These are phyloP conservation scores for Triticum monococcum DNA, from an alignment of 176 grass and related monocot genomes.

Conservation along the genomic window DNA sequence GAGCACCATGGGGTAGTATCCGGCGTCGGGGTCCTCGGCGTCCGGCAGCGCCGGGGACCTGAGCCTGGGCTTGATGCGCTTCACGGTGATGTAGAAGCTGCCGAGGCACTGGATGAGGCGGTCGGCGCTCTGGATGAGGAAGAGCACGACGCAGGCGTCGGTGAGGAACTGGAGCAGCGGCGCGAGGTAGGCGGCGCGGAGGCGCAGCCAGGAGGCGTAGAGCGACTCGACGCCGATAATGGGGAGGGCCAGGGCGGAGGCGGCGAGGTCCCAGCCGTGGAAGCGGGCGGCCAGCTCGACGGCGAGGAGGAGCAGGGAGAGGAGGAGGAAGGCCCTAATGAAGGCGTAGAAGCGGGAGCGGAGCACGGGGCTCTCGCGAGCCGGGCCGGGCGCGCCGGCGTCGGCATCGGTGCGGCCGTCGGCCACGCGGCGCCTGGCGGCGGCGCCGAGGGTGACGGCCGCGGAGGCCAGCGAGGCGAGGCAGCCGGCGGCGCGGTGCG, in stretches of 20 bases:
- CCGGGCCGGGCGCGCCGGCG: not conserved
- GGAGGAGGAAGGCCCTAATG: slow-evolving; percentile 76
- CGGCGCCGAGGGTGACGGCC: slow-evolving; percentile 52
- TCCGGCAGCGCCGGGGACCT: slow-evolving; percentile 42
- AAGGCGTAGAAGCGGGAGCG: slow-evolving; percentile 75
- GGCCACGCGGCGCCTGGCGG: slow-evolving; percentile 60
- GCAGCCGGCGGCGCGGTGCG: slow-evolving; percentile 86
- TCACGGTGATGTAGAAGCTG: slow-evolving; percentile 89
- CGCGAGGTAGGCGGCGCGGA: slow-evolving; percentile 81
- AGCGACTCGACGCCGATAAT: slow-evolving; percentile 61
- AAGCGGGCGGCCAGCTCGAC: slow-evolving; percentile 72
- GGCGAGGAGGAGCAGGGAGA: slow-evolving; percentile 67
- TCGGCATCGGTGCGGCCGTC: slow-evolving; percentile 78
- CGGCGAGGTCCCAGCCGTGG: slow-evolving; percentile 70
- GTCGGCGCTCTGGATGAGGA: slow-evolving; percentile 93
- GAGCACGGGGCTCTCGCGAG: slow-evolving; percentile 71
- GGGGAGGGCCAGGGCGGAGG: slow-evolving; percentile 46
- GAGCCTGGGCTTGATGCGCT: slow-evolving; percentile 70
- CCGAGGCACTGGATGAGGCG: slow-evolving; percentile 88
- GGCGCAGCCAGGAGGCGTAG: slow-evolving; percentile 70
- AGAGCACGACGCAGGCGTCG: slow-evolving; percentile 83
- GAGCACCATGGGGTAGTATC: slow-evolving; percentile 84
- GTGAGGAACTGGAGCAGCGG: slow-evolving; percentile 86
- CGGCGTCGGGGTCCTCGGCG: slow-evolving; percentile 59
- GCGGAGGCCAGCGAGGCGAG: slow-evolving; percentile 73